A percentile compares a stretch with the other conserved stretches of the same genome.
These are phyloP conservation scores for Lachnum nothofagi DNA, from an alignment of 2,329 filamentous ascomycete genomes.

Conservation along the genomic window DNA sequence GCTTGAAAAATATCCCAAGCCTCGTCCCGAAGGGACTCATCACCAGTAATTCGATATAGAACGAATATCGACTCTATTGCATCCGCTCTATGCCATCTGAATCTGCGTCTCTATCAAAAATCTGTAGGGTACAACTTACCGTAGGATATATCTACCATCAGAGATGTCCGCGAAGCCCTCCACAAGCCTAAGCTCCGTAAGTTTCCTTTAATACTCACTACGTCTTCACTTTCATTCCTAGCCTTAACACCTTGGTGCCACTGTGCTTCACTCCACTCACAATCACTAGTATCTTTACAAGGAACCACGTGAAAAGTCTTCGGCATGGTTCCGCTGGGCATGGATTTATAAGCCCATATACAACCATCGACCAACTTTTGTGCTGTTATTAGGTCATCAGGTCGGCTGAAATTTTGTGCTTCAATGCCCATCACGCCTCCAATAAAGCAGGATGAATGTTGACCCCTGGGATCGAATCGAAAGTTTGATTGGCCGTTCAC, in stretches of 20 bases:
- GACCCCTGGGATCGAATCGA: slow-evolving; percentile 31
- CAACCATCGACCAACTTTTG: slow-evolving; percentile 56
- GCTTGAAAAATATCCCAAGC: slow-evolving; percentile 44
- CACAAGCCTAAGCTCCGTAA: neutral
- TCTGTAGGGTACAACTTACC: no score
- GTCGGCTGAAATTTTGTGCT: slow-evolving; percentile 51
- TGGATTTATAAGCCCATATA: slow-evolving; percentile 53
- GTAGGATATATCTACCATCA: slow-evolving; percentile 42
- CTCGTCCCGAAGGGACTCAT: slow-evolving; percentile 33
- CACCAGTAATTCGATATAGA: slow-evolving; percentile 37
- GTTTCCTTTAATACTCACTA: no score
- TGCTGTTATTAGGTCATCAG: slow-evolving; percentile 49
- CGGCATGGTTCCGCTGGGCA: slow-evolving; percentile 55
- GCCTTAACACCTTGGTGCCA: slow-evolving; percentile 42
- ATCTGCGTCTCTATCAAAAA: no score
- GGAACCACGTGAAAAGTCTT: slow-evolving; percentile 43
- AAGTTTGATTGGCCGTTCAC: slow-evolving; percentile 14
- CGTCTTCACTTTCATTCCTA: no score
- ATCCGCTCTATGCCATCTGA: slow-evolving; percentile 56
- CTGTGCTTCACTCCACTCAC: slow-evolving; percentile 39
- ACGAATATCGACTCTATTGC: slow-evolving; percentile 65
- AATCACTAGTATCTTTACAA: slow-evolving; percentile 11
- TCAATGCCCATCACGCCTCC: slow-evolving; percentile 65
- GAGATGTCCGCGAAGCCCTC: slow-evolving; percentile 11
- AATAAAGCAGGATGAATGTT: slow-evolving; percentile 65